These are phyloP conservation scores for Tylopilus sp. DNA, from an alignment of 1,284 basidiomycete genomes.

Conservation along the genomic window DNA sequence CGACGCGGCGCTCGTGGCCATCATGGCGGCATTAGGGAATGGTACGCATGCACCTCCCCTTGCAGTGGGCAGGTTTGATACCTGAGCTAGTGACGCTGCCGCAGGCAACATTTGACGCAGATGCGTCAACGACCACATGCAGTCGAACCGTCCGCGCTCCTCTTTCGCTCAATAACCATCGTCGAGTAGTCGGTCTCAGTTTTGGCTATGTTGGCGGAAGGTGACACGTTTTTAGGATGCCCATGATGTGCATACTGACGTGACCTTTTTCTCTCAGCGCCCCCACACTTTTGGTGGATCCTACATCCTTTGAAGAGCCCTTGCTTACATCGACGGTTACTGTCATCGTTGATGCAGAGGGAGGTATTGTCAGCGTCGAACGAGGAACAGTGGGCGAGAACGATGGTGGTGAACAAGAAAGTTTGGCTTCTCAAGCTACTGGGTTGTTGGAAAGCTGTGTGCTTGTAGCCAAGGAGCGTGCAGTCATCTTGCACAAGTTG, in stretches of 20 bases:
- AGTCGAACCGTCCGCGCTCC: slow-evolving; percentile 54
- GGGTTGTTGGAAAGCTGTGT: slow-evolving; percentile 33
- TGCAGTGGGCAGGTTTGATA: background rate
- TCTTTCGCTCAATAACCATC: slow-evolving; percentile 22
- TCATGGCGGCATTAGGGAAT: slow-evolving; percentile 87
- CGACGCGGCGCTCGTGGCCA: slow-evolving; percentile 90
- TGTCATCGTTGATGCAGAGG: slow-evolving; percentile 67
- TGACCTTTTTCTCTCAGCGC: slow-evolving; percentile 17
- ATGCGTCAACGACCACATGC: slow-evolving; percentile 74
- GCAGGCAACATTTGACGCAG: slow-evolving; percentile 78
- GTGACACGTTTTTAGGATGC: slow-evolving; percentile 8
- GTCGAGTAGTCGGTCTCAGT: slow-evolving; percentile 31
- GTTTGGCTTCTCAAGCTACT: background rate
- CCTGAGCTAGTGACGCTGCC: slow-evolving; percentile 75
- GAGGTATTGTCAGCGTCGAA: slow-evolving; percentile 37
- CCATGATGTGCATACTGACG: slow-evolving; percentile 9
- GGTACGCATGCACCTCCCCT: slow-evolving; percentile 61
- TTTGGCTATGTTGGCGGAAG: slow-evolving; percentile 67
- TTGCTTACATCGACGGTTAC: slow-evolving; percentile 80
- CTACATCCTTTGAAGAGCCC: slow-evolving; percentile 91
- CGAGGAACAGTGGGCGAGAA: slow-evolving; percentile 38
- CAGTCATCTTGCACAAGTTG: slow-evolving; percentile 33
- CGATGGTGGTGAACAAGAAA: slow-evolving; percentile 22
- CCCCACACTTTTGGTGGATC: slow-evolving; percentile 82
- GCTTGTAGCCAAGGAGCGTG: slow-evolving; percentile 33